Evolutionary conservation across 202 grass and related monocot species (phyloP).

Genomic region (Setaria viridis): DNA sequence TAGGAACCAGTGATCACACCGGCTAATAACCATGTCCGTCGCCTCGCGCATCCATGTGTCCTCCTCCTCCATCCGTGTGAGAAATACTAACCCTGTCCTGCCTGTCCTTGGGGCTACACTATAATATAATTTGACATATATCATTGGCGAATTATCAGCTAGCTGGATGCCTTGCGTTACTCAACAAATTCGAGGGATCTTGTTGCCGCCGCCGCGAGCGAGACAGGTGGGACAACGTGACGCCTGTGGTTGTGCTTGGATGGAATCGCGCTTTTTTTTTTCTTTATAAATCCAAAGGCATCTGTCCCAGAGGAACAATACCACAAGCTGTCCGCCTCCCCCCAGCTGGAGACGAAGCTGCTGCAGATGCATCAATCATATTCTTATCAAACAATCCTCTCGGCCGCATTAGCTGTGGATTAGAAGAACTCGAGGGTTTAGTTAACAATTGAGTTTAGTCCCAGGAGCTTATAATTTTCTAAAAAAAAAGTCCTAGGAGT

Average conservation of each 20-base stretch:
- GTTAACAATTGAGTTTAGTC: background rate
- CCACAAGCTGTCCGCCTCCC: background rate
- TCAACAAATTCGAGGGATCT: background rate
- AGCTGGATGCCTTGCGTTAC: background rate
- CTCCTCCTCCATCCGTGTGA: slow-evolving; percentile 31
- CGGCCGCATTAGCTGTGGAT: too few species aligned
- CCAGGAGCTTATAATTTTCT: background rate
- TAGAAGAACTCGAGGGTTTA: background rate
- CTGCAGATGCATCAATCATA: too few species aligned
- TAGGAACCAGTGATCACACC: slow-evolving; percentile 28
- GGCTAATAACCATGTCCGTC: slow-evolving; percentile 1
- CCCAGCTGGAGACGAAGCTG: background rate
- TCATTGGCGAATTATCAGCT: background rate
- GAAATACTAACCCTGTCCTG: background rate
- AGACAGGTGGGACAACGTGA: background rate
- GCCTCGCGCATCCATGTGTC: background rate
- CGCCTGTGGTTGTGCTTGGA: background rate
- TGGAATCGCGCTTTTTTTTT: background rate
- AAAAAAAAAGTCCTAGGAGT: too few species aligned
- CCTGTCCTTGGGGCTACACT: background rate
- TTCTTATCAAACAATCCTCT: too few species aligned
- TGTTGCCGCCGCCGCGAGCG: background rate
- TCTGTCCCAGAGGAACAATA: background rate
- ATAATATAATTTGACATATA: background rate
- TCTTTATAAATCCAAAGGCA: slow-evolving; percentile 1